Evolutionary conservation across 1,284 basidiomycete genomes (phyloP), one percentile per base, ranked within the genome.

Genomic region (Neotropicomus parvogracilis): DNA sequence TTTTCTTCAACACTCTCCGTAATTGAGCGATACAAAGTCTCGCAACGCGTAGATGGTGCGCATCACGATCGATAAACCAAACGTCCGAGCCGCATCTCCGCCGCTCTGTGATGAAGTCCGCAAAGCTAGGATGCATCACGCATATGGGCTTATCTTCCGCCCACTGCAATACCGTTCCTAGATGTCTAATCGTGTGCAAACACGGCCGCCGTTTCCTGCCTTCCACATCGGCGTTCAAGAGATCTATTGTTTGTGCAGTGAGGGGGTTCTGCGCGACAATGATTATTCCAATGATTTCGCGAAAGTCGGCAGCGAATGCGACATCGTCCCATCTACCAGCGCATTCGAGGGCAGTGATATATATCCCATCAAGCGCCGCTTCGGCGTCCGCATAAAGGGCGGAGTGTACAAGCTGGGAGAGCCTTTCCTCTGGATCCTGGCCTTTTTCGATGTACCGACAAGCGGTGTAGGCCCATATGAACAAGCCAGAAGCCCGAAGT

Each of bases 401-500:
- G 1, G 52, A 33, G 0, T 53, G 41, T 1, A 64, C 50, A 20
- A 68, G 59, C n/a, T 65, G 54, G 12, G 59, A 40, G 29, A 70
- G 50, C 21, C 57, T 55, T 38, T 58, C 57, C 21, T 60, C 56
- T 3, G 68, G 68, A 35, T 69, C 55, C 42, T 70, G 65, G 0
- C 59, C 61, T 9, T 57, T 62, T 37, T 61, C 59, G 44, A 68
- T 56, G 19, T 68, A 66, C 13, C 51, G 51, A 48, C 59, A 58
- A 2, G 66, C 69, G 2, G 69, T 70, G 11, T 51, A 58, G 9
- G 68, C 67, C 69, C 68, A 69, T 34, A 70, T 58, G 45, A 70
- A 70, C 20, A 69, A 54, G 2, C 67, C 67, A 32, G 57, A 65
- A 9, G 68, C 62, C 17, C 55, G 56, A 9, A 53, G 33, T 1